Conservation (phyloP, 1,139 yeast species). For the Geotrichum phurueaensis region DNA sequence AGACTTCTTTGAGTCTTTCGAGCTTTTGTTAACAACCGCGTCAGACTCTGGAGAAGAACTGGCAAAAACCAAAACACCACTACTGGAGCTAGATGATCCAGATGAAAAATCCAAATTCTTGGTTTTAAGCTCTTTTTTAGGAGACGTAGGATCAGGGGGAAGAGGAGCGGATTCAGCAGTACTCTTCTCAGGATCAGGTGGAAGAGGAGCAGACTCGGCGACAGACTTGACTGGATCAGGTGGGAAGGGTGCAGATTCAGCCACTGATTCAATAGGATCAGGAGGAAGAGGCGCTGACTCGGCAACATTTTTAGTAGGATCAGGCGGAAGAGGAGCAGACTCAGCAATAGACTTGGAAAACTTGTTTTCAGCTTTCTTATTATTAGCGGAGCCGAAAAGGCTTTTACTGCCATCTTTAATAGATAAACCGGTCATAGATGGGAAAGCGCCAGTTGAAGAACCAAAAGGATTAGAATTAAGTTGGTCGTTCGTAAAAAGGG, state of each 20-base stretch:
- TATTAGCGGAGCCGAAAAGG: neutral
- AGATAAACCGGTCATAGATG: neutral
- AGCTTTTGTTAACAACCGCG: neutral
- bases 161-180: neutral
- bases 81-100: neutral
- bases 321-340: neutral
- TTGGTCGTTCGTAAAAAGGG: neutral
- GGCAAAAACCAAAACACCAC: slow-evolving; percentile 4
- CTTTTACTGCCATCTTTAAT: neutral
- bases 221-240: slow-evolving; percentile 10
- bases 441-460: neutral
- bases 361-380: neutral
- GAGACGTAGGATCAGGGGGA: neutral
- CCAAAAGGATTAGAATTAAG: neutral
- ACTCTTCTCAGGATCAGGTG: neutral
- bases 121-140: neutral
- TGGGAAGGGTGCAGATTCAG: slow-evolving; percentile 17
- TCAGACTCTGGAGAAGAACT: slow-evolving; percentile 2
- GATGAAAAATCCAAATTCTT: neutral
- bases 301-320: neutral
- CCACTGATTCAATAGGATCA: neutral
- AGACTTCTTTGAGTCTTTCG: neutral
- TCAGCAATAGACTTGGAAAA: neutral
- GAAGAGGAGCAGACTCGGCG: neutral
- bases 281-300: neutral